Percentiles rank a stretch among this genome's conserved stretches.
These are phyloP conservation scores for Xylaria polymorpha DNA, from an alignment of 2,329 filamentous ascomycete species.

Conservation along the genomic window DNA sequence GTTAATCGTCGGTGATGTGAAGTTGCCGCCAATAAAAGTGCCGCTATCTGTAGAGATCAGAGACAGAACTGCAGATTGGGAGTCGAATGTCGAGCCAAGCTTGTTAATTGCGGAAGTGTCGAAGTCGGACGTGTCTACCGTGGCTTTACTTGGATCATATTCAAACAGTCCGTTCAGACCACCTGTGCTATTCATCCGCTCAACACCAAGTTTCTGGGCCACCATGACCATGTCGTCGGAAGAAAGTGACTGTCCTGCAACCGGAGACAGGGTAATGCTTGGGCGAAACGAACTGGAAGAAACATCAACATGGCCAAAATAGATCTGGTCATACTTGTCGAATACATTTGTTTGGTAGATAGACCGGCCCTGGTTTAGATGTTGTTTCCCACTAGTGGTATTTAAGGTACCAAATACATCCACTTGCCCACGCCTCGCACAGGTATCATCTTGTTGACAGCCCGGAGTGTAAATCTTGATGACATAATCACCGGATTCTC, in stretches of 20 bases:
- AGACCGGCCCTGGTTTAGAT: conserved; percentile 64
- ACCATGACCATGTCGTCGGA: conserved; percentile 76
- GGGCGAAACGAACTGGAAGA: conserved; percentile 79
- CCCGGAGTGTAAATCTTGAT: conserved; percentile 94
- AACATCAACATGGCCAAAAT: conserved; percentile 84
- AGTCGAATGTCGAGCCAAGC: conserved; percentile 76
- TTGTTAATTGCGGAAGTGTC: conserved; percentile 79
- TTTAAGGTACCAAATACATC: conserved; percentile 82
- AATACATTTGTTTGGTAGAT: conserved; percentile 93
- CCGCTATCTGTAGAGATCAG: conserved; percentile 73
- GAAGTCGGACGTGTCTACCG: conserved; percentile 71
- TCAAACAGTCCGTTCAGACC: conserved; percentile 92
- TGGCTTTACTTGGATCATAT: conserved; percentile 75
- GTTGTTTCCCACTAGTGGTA: conserved; percentile 53
- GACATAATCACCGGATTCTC: conserved; percentile 90
- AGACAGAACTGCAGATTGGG: conserved; percentile 75
- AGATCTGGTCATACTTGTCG: conserved; percentile 96
- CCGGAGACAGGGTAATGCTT: conserved; percentile 79
- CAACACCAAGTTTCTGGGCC: conserved; percentile 88
- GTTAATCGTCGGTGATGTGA: conserved; percentile 72
- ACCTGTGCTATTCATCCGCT: conserved; percentile 76
- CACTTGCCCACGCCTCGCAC: conserved; percentile 79
- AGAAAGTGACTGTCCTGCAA: conserved; percentile 69
- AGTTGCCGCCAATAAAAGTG: conserved; percentile 86
- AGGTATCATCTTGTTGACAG: conserved; percentile 83